phyloP scores from a whole-genome alignment of 176 grass and related monocot genomes.

The Musa beccarii region DNA sequence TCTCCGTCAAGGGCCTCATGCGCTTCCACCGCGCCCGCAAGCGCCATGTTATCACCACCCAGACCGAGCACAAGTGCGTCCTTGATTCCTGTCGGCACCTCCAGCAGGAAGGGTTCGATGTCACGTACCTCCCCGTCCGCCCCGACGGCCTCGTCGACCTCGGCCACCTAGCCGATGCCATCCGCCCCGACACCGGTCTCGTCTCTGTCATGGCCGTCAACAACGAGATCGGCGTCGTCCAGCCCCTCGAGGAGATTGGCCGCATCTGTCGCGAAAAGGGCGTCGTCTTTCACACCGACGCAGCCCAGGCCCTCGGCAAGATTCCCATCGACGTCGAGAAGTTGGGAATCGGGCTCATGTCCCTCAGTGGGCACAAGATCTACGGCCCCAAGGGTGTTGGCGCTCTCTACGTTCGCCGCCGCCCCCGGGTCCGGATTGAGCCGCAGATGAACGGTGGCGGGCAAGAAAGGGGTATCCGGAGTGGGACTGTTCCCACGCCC shows the following conservation, averaged over 20 bases:
- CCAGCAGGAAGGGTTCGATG: constrained; percentile 74
- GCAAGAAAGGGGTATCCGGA: constrained; percentile 86
- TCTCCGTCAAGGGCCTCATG: constrained; percentile 89
- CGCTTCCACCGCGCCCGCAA: constrained; percentile 71
- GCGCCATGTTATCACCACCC: constrained; percentile 83
- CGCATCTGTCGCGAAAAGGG: constrained; percentile 73
- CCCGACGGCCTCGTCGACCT: constrained; percentile 73
- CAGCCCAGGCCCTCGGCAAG: constrained; percentile 71
- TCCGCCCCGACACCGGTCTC: constrained; percentile 68
- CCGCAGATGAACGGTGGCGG: constrained; percentile 92
- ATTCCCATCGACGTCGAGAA: constrained; percentile 63
- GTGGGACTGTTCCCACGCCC: constrained; percentile 73
- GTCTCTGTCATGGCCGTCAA: constrained; percentile 95
- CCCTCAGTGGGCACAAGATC: constrained; percentile 80
- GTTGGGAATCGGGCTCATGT: constrained; percentile 90
- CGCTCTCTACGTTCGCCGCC: constrained; percentile 74
- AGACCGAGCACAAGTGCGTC: constrained; percentile 95
- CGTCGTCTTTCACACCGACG: constrained; percentile 81
- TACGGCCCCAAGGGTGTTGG: constrained; percentile 92
- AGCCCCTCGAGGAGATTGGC: constrained; percentile 79
- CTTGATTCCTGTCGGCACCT: constrained; percentile 84
- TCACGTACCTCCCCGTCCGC: constrained; percentile 83
- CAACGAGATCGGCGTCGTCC: constrained; percentile 89
- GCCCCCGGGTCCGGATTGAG: constrained; percentile 76
- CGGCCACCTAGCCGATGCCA: constrained; percentile 43